Percentiles rank a stretch among this genome's conserved stretches.
Conservation (phyloP, 2,329 filamentous ascomycete genomes). For the Dactylella cylindrospora region DNA sequence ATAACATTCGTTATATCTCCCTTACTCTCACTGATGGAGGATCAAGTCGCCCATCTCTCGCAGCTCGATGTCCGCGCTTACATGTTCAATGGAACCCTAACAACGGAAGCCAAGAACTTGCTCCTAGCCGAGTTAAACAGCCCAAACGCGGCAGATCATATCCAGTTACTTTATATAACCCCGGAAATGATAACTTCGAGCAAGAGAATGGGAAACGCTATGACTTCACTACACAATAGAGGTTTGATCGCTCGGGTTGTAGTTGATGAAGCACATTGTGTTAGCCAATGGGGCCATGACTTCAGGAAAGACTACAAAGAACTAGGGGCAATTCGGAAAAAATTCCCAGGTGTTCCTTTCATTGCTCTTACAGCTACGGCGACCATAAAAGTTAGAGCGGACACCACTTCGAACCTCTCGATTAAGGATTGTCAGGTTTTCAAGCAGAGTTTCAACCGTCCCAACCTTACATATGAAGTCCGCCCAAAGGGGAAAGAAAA, state of each 20-base stretch:
- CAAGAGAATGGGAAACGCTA: slow-evolving; percentile 63
- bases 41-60: slow-evolving; percentile 83
- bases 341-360: slow-evolving; percentile 77
- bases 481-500: slow-evolving; percentile 66
- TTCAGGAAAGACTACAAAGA: slow-evolving; percentile 95
- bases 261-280: slow-evolving; percentile 98
- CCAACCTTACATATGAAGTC: slow-evolving; percentile 89
- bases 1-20: slow-evolving; percentile 95
- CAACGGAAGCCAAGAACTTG: slow-evolving; percentile 62
- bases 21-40: slow-evolving; percentile 91
- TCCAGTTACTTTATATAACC: slow-evolving; percentile 91
- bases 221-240: slow-evolving; percentile 69
- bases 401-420: slow-evolving; percentile 86
- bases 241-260: slow-evolving; percentile 82
- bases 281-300: slow-evolving; percentile 98
- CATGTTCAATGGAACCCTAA: slow-evolving; percentile 76
- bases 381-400: slow-evolving; percentile 85
- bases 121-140: slow-evolving; percentile 68
- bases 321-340: slow-evolving; percentile 70
- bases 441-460: slow-evolving; percentile 93
- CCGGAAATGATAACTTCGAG: slow-evolving; percentile 95
- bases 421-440: slow-evolving; percentile 78
- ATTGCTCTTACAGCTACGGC: slow-evolving; percentile 96
- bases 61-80: slow-evolving; percentile 75
- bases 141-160: slow-evolving; percentile 68